phyloP scores from a whole-genome alignment of 805 yeast species.

The Candida argentea region DNA sequence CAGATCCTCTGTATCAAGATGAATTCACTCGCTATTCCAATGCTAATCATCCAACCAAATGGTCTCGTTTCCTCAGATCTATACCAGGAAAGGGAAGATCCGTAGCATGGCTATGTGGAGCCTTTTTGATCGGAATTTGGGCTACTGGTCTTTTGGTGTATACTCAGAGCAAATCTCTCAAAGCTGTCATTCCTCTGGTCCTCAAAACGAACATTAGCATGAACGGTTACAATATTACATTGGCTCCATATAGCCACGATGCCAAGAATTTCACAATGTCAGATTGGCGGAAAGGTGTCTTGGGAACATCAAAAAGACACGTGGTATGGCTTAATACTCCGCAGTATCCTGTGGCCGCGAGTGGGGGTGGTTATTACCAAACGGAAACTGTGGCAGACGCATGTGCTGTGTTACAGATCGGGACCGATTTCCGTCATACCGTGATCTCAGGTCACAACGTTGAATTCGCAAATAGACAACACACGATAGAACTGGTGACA shows the following conservation, averaged over 20 bases:
- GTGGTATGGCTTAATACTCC: slow-evolving; percentile 19
- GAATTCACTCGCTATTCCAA: too few species aligned
- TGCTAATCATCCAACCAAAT: too few species aligned
- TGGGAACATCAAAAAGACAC: slow-evolving; percentile 7
- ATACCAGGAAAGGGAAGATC: too few species aligned
- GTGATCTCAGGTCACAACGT: slow-evolving; percentile 26
- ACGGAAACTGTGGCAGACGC: slow-evolving; percentile 6
- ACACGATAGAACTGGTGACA: slow-evolving; percentile 18
- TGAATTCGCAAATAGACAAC: slow-evolving; percentile 29
- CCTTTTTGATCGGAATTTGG: slow-evolving; percentile 14
- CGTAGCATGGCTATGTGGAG: too few species aligned
- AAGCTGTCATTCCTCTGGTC: slow-evolving; percentile 13
- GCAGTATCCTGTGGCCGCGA: slow-evolving; percentile 19
- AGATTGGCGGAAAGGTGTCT: slow-evolving; percentile 13
- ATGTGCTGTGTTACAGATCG: slow-evolving; percentile 16
- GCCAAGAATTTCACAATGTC: slow-evolving; percentile 20
- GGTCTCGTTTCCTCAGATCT: too few species aligned
- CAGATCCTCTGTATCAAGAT: too few species aligned
- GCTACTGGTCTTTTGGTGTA: slow-evolving; percentile 16
- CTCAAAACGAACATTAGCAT: slow-evolving; percentile 13
- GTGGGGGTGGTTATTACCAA: slow-evolving; percentile 21
- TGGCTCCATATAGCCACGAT: slow-evolving; percentile 18
- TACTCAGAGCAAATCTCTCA: slow-evolving; percentile 12
- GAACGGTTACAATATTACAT: slow-evolving; percentile 20
- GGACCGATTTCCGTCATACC: slow-evolving; percentile 16